These are phyloP conservation scores for Lagenaria siceraria DNA, from an alignment of 306 rosid species.

Conservation along the genomic window DNA sequence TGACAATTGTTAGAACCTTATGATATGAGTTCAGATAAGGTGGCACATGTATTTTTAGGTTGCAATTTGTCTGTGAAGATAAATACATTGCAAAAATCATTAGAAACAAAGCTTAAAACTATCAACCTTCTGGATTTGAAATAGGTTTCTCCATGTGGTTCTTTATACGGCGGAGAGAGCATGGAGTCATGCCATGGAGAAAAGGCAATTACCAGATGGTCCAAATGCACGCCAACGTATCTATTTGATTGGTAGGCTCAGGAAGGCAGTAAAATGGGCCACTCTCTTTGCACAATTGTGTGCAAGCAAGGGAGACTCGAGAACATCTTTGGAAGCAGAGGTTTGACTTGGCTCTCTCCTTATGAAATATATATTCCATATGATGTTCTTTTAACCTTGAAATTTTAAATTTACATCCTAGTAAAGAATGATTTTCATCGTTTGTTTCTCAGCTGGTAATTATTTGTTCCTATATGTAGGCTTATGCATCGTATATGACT, in stretches of 20 bases:
- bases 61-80: background rate
- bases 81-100: background rate
- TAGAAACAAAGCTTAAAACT: background rate
- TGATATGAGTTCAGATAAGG: background rate
- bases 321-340: conserved; percentile 98
- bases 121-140: conserved; percentile 19
- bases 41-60: background rate
- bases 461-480: conserved; percentile 30
- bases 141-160: conserved; percentile 83
- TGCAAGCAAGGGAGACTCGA: conserved; percentile 78
- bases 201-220: conserved; percentile 91
- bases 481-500: conserved; percentile 90
- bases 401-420: background rate
- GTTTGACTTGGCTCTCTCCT: conserved; percentile 21
- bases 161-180: conserved; percentile 94
- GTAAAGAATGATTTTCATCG: background rate
- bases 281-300: conserved; percentile 76
- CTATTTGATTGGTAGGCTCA: conserved; percentile 92
- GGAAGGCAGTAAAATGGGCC: conserved; percentile 97
- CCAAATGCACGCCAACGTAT: conserved; percentile 77
- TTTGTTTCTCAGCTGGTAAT: conserved; percentile 3
- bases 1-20: background rate
- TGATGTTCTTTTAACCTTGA: background rate
- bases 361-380: background rate
- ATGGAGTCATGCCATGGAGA: conserved; percentile 99